These are phyloP conservation scores for Fusarium burgessii DNA, from an alignment of 2,329 filamentous ascomycete genomes.

Conservation along the genomic window DNA sequence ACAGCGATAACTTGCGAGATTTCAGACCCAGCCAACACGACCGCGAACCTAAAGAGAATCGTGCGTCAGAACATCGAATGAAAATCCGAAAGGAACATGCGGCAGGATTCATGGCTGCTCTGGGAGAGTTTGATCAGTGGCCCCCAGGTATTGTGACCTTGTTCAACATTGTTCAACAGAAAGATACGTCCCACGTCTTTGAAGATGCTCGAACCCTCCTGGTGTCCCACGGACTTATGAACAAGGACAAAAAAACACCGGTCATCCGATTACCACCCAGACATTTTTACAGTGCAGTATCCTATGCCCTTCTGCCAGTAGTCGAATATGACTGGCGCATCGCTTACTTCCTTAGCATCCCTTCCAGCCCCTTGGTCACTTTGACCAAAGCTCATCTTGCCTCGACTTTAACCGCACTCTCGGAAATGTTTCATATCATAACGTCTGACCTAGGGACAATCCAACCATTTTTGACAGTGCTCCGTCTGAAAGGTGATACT, in stretches of 20 bases:
- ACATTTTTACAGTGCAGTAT: neutral
- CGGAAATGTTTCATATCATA: neutral
- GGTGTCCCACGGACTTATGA: neutral
- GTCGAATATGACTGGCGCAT: neutral
- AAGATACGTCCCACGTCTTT: neutral
- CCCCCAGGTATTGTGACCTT: neutral
- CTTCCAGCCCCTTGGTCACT: neutral
- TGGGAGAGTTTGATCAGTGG: neutral
- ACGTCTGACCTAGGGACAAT: neutral
- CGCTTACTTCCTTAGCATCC: neutral
- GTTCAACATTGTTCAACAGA: too few species aligned
- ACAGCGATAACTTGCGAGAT: neutral
- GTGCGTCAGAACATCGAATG: neutral
- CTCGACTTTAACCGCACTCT: neutral
- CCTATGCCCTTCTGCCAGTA: neutral
- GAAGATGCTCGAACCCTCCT: neutral
- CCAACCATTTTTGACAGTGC: neutral
- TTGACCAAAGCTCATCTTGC: neutral
- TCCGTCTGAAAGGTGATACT: neutral
- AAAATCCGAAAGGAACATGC: neutral
- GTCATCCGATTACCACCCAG: neutral
- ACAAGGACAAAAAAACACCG: fast-evolving
- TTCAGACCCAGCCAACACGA: neutral
- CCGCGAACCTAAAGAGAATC: neutral
- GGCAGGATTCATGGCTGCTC: neutral